Conservation (phyloP, 2,329 filamentous ascomycete species). For the Xylariaceae sp. region DNA sequence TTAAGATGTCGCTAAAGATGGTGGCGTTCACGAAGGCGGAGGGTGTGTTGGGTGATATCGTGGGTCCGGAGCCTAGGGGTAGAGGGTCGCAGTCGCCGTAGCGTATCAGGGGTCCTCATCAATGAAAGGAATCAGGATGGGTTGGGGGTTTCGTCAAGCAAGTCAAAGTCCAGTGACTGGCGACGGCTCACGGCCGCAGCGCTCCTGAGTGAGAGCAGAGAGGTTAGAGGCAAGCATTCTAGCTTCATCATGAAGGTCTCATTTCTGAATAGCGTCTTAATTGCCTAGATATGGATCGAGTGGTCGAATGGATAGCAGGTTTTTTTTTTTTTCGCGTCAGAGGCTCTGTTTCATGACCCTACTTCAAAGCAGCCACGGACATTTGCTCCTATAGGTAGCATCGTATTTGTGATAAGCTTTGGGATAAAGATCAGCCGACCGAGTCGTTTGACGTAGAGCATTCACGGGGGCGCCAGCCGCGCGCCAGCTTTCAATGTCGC, state of each 20-base stretch:
- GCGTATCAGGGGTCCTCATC: slow-evolving; percentile 8
- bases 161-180: slow-evolving; percentile 34
- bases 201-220: slow-evolving; percentile 14
- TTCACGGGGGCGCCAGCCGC: too few relatives aligned
- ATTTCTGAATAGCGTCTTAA: not conserved
- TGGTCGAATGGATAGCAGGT: not conserved
- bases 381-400: too few relatives aligned
- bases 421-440: too few relatives aligned
- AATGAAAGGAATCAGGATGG: slow-evolving; percentile 18
- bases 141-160: slow-evolving; percentile 31
- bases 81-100: slow-evolving; percentile 21
- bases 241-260: slow-evolving; percentile 17
- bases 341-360: too few relatives aligned
- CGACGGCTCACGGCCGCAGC: slow-evolving; percentile 22
- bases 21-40: slow-evolving; percentile 26
- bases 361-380: too few relatives aligned
- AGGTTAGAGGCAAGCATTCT: slow-evolving; percentile 11
- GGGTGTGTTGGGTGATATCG: slow-evolving; percentile 30
- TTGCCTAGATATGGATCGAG: not conserved
- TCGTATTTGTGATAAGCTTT: too few relatives aligned
- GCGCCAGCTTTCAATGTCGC: too few relatives aligned
- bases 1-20: slow-evolving; percentile 20
- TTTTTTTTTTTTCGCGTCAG: not conserved
- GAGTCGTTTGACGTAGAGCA: too few relatives aligned
- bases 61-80: slow-evolving; percentile 28